Conservation (phyloP, 495 filamentous ascomycete genomes). For the Symbiotaphrina buchneri region DNA sequence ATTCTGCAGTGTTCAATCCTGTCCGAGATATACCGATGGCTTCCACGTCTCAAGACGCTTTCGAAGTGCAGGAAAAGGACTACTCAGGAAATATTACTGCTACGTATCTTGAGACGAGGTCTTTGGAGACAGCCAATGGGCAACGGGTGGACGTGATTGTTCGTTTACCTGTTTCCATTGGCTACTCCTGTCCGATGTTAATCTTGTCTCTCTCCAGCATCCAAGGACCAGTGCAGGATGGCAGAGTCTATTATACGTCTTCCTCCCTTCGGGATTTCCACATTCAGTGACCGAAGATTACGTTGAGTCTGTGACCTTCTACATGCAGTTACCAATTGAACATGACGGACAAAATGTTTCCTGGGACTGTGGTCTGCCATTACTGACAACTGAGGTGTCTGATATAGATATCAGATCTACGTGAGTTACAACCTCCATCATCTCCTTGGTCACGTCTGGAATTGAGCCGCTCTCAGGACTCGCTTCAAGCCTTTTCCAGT, state of each 20-base stretch:
- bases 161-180: neutral
- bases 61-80: constrained; percentile 1
- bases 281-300: constrained; percentile 83
- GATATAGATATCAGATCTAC: constrained; percentile 50
- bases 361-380: too few species aligned
- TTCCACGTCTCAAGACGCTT: too few species aligned
- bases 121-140: too few species aligned
- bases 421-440: constrained; percentile 15
- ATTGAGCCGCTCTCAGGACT: constrained; percentile 61
- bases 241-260: constrained; percentile 37
- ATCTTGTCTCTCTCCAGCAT: constrained; percentile 4
- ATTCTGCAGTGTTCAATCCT: too few species aligned
- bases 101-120: constrained; percentile 3
- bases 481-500: constrained; percentile 85
- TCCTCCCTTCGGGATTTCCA: constrained; percentile 85
- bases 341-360: neutral
- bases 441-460: too few species aligned
- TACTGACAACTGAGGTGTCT: constrained; percentile 4
- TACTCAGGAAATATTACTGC: constrained; percentile 4
- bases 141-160: constrained; percentile 17
- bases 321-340: constrained; percentile 15
- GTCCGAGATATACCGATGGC: too few species aligned
- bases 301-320: constrained; percentile 27
- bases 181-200: neutral
- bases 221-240: constrained; percentile 8